Percentiles rank a stretch among this genome's conserved stretches.
Evolutionary conservation across 1,284 basidiomycete genomes (phyloP).

Genomic region (Ustilago shanxiensis): DNA sequence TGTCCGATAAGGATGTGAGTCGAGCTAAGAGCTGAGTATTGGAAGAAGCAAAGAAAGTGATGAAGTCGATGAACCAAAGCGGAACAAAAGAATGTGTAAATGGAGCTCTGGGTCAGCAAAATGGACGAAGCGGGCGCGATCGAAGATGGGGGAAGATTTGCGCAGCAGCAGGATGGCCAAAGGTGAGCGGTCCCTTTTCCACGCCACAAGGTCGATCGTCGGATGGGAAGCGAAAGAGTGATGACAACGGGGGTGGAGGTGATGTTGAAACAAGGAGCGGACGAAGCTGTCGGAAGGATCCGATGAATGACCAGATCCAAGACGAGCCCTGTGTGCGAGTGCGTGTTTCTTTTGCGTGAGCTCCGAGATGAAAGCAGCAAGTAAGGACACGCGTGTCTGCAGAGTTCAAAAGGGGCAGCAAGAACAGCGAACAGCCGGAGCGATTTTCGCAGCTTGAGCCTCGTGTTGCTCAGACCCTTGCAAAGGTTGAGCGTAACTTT

Average conservation of each 20-base stretch:
- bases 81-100: conserved; percentile 8
- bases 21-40: conserved; percentile 2
- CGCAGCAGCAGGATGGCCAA: conserved; percentile 3
- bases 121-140: not conserved
- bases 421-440: not conserved
- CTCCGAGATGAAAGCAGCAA: not conserved
- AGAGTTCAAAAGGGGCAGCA: not conserved
- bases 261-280: not conserved
- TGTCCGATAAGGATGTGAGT: not conserved
- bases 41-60: conserved; percentile 4
- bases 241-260: not conserved
- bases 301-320: not conserved
- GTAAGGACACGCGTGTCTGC: not conserved
- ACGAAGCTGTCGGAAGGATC: not conserved
- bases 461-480: conserved; percentile 4
- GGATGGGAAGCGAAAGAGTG: conserved; percentile 1
- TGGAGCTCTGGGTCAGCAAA: not conserved
- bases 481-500: not conserved
- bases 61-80: not conserved
- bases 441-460: not conserved
- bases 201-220: not conserved
- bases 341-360: not conserved
- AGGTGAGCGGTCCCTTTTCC: not conserved
- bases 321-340: not conserved
- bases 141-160: not conserved